A percentile compares a stretch with the other conserved stretches of the same genome.
Conservation (phyloP, 305 asterid genomes). For the Fraxinus floribunda region DNA sequence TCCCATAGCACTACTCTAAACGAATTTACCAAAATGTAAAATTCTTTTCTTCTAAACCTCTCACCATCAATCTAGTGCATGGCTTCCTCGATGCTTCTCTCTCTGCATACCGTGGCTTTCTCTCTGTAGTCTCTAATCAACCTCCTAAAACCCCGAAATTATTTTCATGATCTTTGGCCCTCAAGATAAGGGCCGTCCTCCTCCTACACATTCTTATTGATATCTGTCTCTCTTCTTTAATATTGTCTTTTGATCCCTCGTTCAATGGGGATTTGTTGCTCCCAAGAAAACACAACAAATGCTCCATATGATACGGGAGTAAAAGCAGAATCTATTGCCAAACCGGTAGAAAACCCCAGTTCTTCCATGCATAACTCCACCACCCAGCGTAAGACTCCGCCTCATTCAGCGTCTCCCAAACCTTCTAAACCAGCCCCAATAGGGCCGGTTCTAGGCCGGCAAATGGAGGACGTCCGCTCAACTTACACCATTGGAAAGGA, state of each 20-base stretch:
- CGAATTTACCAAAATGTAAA: background rate
- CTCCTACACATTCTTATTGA: background rate
- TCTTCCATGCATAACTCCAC: slow-evolving; percentile 2
- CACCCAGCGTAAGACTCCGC: background rate
- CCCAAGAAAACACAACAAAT: background rate
- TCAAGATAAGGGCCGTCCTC: background rate
- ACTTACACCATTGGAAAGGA: slow-evolving; percentile 20
- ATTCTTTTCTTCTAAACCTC: background rate
- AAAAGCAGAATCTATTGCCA: slow-evolving; percentile 1
- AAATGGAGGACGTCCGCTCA: slow-evolving; percentile 18
- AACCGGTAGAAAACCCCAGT: background rate
- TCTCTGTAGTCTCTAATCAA: background rate
- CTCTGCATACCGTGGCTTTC: background rate
- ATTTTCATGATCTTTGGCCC: background rate
- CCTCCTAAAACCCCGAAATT: background rate
- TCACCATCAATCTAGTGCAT: slow-evolving; percentile 5
- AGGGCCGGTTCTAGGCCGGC: slow-evolving; percentile 20
- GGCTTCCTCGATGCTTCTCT: background rate
- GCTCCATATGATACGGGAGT: background rate
- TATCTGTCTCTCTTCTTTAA: background rate
- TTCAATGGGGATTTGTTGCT: slow-evolving; percentile 10
- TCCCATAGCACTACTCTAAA: background rate
- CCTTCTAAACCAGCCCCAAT: background rate
- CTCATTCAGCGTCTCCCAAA: background rate
- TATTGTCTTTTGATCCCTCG: background rate